Percentiles rank a stretch among this genome's conserved stretches.
These are phyloP conservation scores for Fennellomyces sp. DNA, from an alignment of 371 early-diverging fungal species.

Conservation along the genomic window DNA sequence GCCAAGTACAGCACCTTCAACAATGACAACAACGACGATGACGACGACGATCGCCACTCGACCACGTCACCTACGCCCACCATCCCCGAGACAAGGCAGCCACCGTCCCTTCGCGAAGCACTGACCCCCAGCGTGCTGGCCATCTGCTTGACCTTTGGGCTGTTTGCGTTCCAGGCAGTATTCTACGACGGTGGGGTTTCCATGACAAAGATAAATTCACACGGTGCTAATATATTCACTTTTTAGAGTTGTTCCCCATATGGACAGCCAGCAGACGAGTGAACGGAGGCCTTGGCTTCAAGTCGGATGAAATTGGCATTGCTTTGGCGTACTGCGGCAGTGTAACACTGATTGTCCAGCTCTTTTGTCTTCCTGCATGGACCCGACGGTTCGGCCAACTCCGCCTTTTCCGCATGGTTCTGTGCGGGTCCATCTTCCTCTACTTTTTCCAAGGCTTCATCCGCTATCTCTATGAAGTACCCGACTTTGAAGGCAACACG, in stretches of 20 bases:
- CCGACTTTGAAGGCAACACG: conserved; percentile 25
- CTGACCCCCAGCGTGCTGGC: conserved; percentile 41
- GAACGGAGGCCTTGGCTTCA: conserved; percentile 63
- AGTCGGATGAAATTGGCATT: conserved; percentile 53
- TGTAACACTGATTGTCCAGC: conserved; percentile 56
- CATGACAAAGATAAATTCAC: background rate
- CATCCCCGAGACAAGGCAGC: background rate
- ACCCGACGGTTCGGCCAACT: conserved; percentile 51
- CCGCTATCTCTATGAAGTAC: conserved; percentile 33
- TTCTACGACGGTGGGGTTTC: conserved; percentile 41
- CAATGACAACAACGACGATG: background rate
- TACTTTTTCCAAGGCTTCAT: conserved; percentile 44
- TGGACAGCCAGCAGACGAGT: conserved; percentile 16
- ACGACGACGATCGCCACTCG: background rate
- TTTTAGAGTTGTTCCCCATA: conserved; percentile 23
- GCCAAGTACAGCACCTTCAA: conserved; percentile 4
- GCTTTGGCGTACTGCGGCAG: conserved; percentile 56
- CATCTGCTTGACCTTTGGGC: conserved; percentile 34
- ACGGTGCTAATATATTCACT: background rate
- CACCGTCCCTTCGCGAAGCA: conserved; percentile 32
- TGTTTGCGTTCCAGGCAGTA: conserved; percentile 42
- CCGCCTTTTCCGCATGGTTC: conserved; percentile 50
- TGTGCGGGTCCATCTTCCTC: conserved; percentile 38
- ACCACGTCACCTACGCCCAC: conserved; percentile 14
- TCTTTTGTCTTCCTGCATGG: conserved; percentile 48